Base-by-base conservation (phyloP, 1,284 basidiomycete genomes). In the Fistulina hepatica region DNA sequence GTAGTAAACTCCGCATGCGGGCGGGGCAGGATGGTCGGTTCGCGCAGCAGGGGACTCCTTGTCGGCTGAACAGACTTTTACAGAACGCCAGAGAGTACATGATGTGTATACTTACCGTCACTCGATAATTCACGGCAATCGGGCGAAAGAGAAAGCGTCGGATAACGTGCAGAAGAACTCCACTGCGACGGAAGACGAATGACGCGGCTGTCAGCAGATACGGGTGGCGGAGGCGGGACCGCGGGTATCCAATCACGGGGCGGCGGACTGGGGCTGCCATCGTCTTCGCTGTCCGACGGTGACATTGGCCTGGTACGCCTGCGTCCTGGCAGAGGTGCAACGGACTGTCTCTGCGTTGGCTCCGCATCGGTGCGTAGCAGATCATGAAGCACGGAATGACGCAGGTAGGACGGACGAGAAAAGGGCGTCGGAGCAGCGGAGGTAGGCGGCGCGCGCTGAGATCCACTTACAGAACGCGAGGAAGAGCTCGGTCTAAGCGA, bases 1-100 rank as follows among this genome's bases (percentile, higher is more conserved):
- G 56, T 94, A 97, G 55, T 86, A 90, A 33, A 94, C 77, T 12
- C 89, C 92, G 49, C 83, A 82, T 10, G 79, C 78, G 1, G 77
- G 67, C 2, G 91, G 91, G 33, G 93, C 80, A 2, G 80, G 71
- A 44, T 73, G 61, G 34, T 73, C 72, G 0, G 89, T 76, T 34
- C 85, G 72, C 6, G 86, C 81, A 22, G 88, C 70, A 17, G 83
- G 82, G 0, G 88, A 84, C 40, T 93, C 89, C 40, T 75, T 75
- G 37, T 89, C 82, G n/a, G 40, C 62, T 60, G 44, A 65, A 67
- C n/a, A n/a, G n/a, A n/a, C n/a, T n/a, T n/a, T n/a, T n/a, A n/a
- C 10, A 68, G 63, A n/a, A 67, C 56, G 34, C 74, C 75, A 72
- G 46, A 13, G 34, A 30, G 20, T 36, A 32, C 34, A 26, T 42